Percentiles rank a stretch among this genome's conserved stretches.
Conservation (phyloP, 2,329 filamentous ascomycete species). For the Claviceps quebecensis region DNA sequence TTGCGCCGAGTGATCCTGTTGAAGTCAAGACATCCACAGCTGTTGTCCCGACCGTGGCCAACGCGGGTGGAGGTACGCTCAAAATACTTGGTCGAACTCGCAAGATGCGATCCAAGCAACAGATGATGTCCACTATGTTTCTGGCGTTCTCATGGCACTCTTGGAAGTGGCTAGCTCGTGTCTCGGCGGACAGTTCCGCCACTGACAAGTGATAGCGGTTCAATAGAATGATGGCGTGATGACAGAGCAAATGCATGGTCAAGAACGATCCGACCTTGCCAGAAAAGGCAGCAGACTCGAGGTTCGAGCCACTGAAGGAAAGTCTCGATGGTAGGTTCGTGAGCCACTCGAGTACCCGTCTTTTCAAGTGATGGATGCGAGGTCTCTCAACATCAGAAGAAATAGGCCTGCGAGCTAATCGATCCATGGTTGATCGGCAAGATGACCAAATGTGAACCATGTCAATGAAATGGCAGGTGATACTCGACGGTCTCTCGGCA, state of each 20-base stretch:
- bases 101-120: conserved; percentile 25
- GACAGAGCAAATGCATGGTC: conserved; percentile 52
- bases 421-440: conserved; percentile 44
- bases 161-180: conserved; percentile 30
- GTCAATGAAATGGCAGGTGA: conserved; percentile 47
- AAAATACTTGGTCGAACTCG: conserved; percentile 17
- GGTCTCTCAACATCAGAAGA: conserved; percentile 15
- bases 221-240: conserved; percentile 48
- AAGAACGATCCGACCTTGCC: conserved; percentile 44
- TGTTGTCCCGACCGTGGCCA: conserved; percentile 46
- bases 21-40: conserved; percentile 54
- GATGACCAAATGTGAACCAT: conserved; percentile 52
- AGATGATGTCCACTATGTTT: conserved; percentile 33
- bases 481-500: conserved; percentile 23
- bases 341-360: conserved; percentile 44
- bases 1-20: conserved; percentile 35
- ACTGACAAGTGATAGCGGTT: conserved; percentile 42
- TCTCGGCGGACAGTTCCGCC: conserved; percentile 23
- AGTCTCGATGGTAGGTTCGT: conserved; percentile 40
- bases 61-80: conserved; percentile 42
- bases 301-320: conserved; percentile 39
- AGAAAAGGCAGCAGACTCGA: conserved; percentile 40
- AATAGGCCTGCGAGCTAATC: conserved; percentile 17
- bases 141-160: conserved; percentile 37
- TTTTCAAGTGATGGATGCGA: conserved; percentile 32